Percentiles rank a stretch among this genome's conserved stretches.
Evolutionary conservation across 495 filamentous ascomycete species (phyloP).

Genomic region (Penicillium psychrofluorescens): DNA sequence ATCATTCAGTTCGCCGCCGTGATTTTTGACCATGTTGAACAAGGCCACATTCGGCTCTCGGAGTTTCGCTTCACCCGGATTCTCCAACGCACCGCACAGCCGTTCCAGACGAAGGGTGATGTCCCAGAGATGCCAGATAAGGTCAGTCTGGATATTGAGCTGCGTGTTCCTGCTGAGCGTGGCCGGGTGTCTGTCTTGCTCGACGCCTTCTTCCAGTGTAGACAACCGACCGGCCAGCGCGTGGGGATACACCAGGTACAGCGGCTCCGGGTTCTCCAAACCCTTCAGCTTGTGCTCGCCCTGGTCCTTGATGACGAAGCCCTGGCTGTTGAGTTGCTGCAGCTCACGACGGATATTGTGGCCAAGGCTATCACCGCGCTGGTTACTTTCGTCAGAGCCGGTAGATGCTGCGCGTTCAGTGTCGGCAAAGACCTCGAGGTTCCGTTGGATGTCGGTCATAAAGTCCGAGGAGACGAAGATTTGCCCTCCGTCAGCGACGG

Average conservation of each 20-base stretch:
- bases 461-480: constrained; percentile 96
- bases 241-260: constrained; percentile 91
- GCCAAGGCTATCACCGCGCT: constrained; percentile 39
- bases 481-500: constrained; percentile 93
- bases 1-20: constrained; percentile 83
- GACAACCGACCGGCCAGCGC: constrained; percentile 73
- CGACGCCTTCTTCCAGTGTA: constrained; percentile 44
- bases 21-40: constrained; percentile 72
- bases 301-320: constrained; percentile 94
- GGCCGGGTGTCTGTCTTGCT: constrained; percentile 25
- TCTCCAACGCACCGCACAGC: constrained; percentile 80
- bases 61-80: constrained; percentile 45
- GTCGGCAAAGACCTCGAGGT: constrained; percentile 77
- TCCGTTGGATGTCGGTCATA: constrained; percentile 89
- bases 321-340: constrained; percentile 78
- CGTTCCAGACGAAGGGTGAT: constrained; percentile 85
- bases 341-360: constrained; percentile 80
- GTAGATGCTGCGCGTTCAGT: constrained; percentile 60
- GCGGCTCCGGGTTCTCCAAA: constrained; percentile 91
- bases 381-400: constrained; percentile 67
- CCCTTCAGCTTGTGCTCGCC: constrained; percentile 92
- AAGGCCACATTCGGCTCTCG: constrained; percentile 73
- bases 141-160: constrained; percentile 66
- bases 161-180: constrained; percentile 47
- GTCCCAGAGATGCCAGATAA: constrained; percentile 85